Conservation (phyloP, 306 rosid genomes). For the Vigna trinervia region DNA sequence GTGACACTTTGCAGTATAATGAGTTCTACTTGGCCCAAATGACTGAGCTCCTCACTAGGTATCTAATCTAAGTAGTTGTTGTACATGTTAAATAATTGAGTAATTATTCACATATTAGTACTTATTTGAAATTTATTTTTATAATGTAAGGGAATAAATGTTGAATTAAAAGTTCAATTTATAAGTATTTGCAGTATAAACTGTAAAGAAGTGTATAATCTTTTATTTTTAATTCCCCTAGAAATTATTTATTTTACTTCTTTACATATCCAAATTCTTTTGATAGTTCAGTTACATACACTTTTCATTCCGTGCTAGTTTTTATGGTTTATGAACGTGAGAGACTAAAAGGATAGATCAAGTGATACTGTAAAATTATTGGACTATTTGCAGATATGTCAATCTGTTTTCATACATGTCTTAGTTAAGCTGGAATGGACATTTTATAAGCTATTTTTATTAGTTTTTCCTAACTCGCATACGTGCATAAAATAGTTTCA, state of each 20-base stretch:
- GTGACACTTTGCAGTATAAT: conserved; percentile 72
- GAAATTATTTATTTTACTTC: background rate
- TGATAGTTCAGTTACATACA: background rate
- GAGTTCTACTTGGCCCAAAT: conserved; percentile 81
- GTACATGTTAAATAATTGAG: too few species aligned
- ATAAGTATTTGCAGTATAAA: too few species aligned
- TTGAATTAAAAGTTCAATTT: too few species aligned
- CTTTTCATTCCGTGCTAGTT: too few species aligned
- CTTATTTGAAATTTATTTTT: background rate
- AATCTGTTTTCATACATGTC: too few species aligned
- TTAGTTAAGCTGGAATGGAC: too few species aligned
- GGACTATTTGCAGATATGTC: background rate
- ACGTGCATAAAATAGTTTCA: background rate
- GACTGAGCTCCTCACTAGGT: conserved; percentile 93
- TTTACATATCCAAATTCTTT: too few species aligned
- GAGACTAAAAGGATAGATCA: background rate
- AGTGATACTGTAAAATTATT: too few species aligned
- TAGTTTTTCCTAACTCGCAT: too few species aligned
- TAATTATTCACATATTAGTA: background rate
- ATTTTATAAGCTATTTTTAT: too few species aligned
- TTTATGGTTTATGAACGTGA: background rate
- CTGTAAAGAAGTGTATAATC: too few species aligned
- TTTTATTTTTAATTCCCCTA: background rate
- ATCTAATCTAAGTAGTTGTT: background rate
- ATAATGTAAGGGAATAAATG: too few species aligned